These are phyloP conservation scores for Gonium pectorale DNA, from an alignment of 139 green algal species.

Conservation along the genomic window DNA sequence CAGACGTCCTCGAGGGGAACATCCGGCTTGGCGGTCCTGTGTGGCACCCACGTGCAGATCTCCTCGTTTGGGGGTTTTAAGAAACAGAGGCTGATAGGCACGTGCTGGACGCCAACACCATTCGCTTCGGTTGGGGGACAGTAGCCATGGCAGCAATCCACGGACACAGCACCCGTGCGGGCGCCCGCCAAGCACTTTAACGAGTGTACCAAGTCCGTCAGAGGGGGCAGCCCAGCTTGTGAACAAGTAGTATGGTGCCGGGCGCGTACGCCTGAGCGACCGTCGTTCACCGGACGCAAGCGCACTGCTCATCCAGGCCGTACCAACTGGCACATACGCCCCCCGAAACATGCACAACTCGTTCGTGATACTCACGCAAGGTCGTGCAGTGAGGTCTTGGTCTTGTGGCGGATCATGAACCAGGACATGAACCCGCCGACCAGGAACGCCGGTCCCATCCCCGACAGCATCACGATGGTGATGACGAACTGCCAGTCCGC, in stretches of 20 bases:
- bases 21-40: not conserved
- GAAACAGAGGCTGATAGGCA: not conserved
- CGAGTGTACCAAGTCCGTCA: no score
- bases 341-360: no score
- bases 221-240: no score
- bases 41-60: not conserved
- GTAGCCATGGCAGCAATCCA: not conserved
- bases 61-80: not conserved
- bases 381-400: not conserved
- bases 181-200: no score
- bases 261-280: not conserved
- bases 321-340: not conserved
- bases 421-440: not conserved
- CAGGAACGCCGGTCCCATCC: not conserved
- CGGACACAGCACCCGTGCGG: no score
- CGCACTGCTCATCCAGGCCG: not conserved
- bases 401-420: not conserved
- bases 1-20: not conserved
- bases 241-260: no score
- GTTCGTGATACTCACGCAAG: no score
- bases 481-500: not conserved
- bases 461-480: conserved; percentile 30
- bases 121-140: not conserved
- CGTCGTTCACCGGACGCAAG: not conserved
- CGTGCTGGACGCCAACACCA: not conserved